A percentile compares a stretch with the other conserved stretches of the same genome.
Evolutionary conservation across 2,329 filamentous ascomycete genomes (phyloP).

Genomic region (Rhytidhysteron rufulum): DNA sequence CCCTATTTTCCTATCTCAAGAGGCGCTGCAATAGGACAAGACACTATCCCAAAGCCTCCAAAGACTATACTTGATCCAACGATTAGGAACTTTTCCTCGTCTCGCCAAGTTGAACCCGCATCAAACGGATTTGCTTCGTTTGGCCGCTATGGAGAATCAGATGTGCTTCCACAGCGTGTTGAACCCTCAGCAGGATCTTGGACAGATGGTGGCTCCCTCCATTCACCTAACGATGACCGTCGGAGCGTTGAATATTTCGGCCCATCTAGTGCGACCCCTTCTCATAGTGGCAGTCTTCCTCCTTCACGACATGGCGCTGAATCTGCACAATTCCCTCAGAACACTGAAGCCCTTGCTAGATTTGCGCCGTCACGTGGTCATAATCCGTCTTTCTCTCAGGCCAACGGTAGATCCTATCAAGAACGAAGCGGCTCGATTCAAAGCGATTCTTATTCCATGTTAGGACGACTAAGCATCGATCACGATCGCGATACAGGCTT

Average conservation of each 20-base stretch:
- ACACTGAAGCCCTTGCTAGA: conserved; percentile 23
- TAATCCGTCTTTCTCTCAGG: conserved; percentile 48
- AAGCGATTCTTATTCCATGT: conserved; percentile 34
- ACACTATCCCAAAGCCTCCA: conserved; percentile 18
- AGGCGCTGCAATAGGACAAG: conserved; percentile 17
- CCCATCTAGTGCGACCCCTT: conserved; percentile 41
- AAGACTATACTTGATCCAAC: conserved; percentile 31
- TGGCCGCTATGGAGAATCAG: conserved; percentile 23
- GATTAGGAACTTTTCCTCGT: conserved; percentile 26
- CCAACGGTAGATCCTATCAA: conserved; percentile 36
- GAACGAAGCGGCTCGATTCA: conserved; percentile 37
- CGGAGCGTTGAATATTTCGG: conserved; percentile 43
- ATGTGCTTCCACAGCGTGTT: conserved; percentile 22
- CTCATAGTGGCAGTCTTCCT: conserved; percentile 55
- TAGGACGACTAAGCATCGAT: conserved; percentile 32
- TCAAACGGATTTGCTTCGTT: conserved; percentile 31
- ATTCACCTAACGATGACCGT: conserved; percentile 42
- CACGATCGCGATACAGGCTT: conserved; percentile 30
- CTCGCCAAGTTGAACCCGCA: conserved; percentile 26
- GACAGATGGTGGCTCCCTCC: conserved; percentile 30
- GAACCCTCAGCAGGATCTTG: conserved; percentile 28
- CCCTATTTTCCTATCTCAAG: conserved; percentile 25
- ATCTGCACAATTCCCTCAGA: conserved; percentile 29
- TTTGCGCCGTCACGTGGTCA: conserved; percentile 40
- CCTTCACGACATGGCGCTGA: conserved; percentile 52